These are phyloP conservation scores for Nicotiana benthamiana DNA, from an alignment of 257 asterid species.

Conservation along the genomic window DNA sequence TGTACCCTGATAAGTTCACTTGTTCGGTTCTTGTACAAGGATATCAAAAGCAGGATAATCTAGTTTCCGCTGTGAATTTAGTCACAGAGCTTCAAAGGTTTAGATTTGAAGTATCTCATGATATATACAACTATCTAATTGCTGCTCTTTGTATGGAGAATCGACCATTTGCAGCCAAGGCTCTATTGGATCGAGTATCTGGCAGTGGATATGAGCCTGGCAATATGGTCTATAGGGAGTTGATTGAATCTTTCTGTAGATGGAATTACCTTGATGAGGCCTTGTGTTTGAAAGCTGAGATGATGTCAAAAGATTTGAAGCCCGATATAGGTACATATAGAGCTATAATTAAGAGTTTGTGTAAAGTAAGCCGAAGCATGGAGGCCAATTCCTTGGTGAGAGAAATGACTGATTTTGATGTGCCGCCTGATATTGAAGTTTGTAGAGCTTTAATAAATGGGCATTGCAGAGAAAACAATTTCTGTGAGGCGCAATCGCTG, in stretches of 20 bases:
- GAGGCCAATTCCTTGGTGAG: slow-evolving; percentile 58
- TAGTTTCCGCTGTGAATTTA: slow-evolving; percentile 72
- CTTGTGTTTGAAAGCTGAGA: slow-evolving; percentile 38
- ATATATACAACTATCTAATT: slow-evolving; percentile 47
- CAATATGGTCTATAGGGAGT: slow-evolving; percentile 38
- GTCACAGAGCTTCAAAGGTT: slow-evolving; percentile 52
- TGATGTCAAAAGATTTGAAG: slow-evolving; percentile 43
- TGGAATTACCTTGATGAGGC: slow-evolving; percentile 52
- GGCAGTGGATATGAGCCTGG: slow-evolving; percentile 31
- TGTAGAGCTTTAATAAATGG: slow-evolving; percentile 59
- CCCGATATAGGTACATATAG: slow-evolving; percentile 36
- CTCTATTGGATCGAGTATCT: slow-evolving; percentile 45
- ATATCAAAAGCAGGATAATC: slow-evolving; percentile 41
- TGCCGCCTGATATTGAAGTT: slow-evolving; percentile 40
- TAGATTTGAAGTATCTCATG: slow-evolving; percentile 42
- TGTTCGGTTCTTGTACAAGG: slow-evolving; percentile 65
- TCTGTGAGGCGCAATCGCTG: slow-evolving; percentile 33
- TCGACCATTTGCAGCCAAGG: slow-evolving; percentile 82
- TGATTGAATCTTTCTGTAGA: slow-evolving; percentile 54
- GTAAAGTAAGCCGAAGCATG: slow-evolving; percentile 42
- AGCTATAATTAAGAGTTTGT: slow-evolving; percentile 49
- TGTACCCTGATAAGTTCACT: slow-evolving; percentile 62
- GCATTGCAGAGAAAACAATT: slow-evolving; percentile 39
- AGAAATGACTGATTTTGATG: slow-evolving; percentile 57
- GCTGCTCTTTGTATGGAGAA: slow-evolving; percentile 56